Evolutionary conservation across 768 basidiomycete species (phyloP), one percentile per base, ranked within the genome.

Genomic region (Boletus rubropictus): DNA sequence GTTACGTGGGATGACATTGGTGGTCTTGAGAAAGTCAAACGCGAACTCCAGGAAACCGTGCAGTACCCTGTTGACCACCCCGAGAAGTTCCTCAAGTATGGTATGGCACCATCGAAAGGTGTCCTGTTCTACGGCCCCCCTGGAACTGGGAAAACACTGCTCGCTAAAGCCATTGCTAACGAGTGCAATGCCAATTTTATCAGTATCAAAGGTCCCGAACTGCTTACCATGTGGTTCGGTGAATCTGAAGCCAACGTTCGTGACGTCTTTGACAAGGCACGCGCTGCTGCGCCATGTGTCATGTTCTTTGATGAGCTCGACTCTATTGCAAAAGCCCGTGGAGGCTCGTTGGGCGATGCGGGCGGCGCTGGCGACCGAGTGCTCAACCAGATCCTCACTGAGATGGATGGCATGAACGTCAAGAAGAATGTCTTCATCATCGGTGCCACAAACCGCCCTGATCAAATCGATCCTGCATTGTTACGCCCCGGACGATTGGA

Each of bases 241-340:
- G 96, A 99, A 78, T 98, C 95, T 6, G 96, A 99, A 74, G 96
- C 95, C 55, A 99, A 99, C 62, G 96, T 99, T 52, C 91, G 96
- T 59, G 95, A 98, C 58, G 92, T 98, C 54, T 99, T 99, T 70
- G 96, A 99, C 80, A 98, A 98, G 73, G 96, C 96, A 25, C 90
- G 96, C 57, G 96, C 96, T 15, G 96, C 96, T 7, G 95, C 96
- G 22, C 96, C 96, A 46, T 98, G 96, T 65, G 96, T 99, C 58
- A 96, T 99, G 92, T 99, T 99, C 89, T 99, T 99, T 72, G 96
- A 99, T 61, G 96, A 99, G 69, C 77, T 99, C 67, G 96, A 99
- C 68, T 96, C 95, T 14, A 98, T 99, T 61, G 96, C 96, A 38
- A 98, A 98, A 74, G 81, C 93, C 44, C 90, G 96, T 71, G 96